Evolutionary conservation across 202 grass and related monocot species (phyloP), one percentile per base, ranked within the genome.

Genomic region (Alloteropsis angusta): DNA sequence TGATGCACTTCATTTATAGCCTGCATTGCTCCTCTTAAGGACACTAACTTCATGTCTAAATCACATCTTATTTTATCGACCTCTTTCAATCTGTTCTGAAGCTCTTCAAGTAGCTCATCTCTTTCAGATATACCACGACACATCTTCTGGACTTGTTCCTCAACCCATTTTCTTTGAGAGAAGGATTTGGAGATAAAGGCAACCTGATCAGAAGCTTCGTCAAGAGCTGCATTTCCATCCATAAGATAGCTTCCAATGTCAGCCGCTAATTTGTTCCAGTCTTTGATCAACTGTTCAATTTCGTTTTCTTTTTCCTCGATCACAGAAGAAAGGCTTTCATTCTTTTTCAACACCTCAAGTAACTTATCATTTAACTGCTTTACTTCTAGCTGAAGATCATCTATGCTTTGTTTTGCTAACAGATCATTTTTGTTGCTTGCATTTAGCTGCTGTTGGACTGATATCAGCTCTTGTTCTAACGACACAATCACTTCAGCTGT

Each of bases 401-500:
- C 65, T 70, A 88, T 34, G 22, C 76, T 77, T 37, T 94, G 79
- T 43, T 92, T 84, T 17, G 74, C 68, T 37, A 88, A 68, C 22
- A 88, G 25, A 44, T 90, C 89, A 54, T 83, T 83, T 81, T 38
- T 71, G 23, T 83, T 83, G 67, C 87, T 92, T 52, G 78, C 70
- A 75, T 86, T 84, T 76, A 90, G 69, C 49, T 89, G 80, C 8
- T 92, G 79, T 81, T 92, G 82, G 53, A 94, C 70, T 70, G 68
- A 72, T 55, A 60, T n/a, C 41, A 90, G 65, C 62, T 98, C 95
- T 72, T 95, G 85, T 88, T 98, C 81, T 77, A 98, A 98, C 86
- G 85, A 89, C 66, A 94, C 74, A 85, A 98, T 98, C 47, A 95
- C 96, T 68, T 93, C 92, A 82, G 92, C 82, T 79, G 96, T 98